Conservation (phyloP, 306 rosid genomes). For the Phaseolus lunatus region DNA sequence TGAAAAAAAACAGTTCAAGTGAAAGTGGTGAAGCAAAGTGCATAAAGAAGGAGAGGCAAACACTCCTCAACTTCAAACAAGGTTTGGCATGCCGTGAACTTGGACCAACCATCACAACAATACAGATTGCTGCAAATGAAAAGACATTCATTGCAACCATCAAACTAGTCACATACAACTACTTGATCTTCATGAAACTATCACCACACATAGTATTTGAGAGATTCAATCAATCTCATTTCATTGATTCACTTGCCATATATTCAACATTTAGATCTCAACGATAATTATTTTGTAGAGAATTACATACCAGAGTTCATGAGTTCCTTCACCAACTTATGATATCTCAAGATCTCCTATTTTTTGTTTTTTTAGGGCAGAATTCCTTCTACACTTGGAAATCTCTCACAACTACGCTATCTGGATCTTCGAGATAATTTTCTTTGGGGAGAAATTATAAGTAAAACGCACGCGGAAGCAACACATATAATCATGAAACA, state of each 20-base stretch:
- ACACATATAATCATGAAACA: too few species aligned
- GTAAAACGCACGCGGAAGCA: too few species aligned
- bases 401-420: neutral
- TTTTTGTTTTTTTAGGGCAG: accelerated
- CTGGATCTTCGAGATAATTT: neutral
- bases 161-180: neutral
- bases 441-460: neutral
- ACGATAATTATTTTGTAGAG: accelerated
- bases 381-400: constrained; percentile 23
- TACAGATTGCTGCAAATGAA: constrained; percentile 30
- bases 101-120: neutral
- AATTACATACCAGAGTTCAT: neutral
- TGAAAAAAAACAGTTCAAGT: neutral
- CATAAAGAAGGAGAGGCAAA: too few species aligned
- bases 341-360: constrained; percentile 18
- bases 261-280: constrained; percentile 28
- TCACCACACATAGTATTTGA: too few species aligned
- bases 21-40: neutral
- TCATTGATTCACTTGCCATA: neutral
- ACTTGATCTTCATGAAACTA: neutral
- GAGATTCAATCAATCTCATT: neutral
- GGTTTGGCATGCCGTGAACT: neutral
- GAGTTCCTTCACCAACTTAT: neutral
- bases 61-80: too few species aligned
- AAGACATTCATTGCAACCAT: constrained; percentile 3